Evolutionary conservation across 2,329 filamentous ascomycete genomes (phyloP).

Genomic region (Dothideomycetes sp.): DNA sequence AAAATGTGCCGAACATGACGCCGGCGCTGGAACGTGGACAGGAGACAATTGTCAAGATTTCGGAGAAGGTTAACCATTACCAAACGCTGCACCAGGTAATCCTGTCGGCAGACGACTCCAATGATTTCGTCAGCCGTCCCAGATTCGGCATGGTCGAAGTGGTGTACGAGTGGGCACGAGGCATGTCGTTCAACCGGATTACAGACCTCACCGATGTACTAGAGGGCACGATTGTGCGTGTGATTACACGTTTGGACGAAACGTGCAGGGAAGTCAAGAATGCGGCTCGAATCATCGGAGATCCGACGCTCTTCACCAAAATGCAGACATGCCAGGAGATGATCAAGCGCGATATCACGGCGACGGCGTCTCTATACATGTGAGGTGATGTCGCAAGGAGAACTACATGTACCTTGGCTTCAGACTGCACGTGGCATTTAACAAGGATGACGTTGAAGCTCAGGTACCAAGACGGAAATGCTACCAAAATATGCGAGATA

Average conservation of each 20-base stretch:
- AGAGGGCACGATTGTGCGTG: constrained; percentile 92
- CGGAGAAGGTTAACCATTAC: constrained; percentile 82
- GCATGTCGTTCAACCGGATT: constrained; percentile 98
- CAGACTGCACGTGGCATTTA: no score
- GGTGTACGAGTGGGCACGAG: constrained; percentile 95
- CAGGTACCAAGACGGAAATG: no score
- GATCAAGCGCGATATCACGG: constrained; percentile 93
- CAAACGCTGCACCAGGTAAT: constrained; percentile 91
- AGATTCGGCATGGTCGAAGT: constrained; percentile 94
- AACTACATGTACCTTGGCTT: no score
- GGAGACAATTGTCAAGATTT: constrained; percentile 77
- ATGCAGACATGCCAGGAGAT: constrained; percentile 97
- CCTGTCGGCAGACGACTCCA: constrained; percentile 76
- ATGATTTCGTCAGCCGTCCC: constrained; percentile 79
- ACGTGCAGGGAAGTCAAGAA: constrained; percentile 97
- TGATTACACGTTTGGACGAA: constrained; percentile 89
- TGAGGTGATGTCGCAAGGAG: constrained; percentile 32
- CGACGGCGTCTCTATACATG: constrained; percentile 82
- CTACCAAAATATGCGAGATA: no score
- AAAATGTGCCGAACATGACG: constrained; percentile 67
- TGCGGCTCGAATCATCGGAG: constrained; percentile 86
- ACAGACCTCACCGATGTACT: constrained; percentile 92
- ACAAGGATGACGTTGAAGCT: background rate
- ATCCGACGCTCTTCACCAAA: constrained; percentile 85
- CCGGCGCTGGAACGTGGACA: constrained; percentile 71